Evolutionary conservation across 176 grass and related monocot species (phyloP).

Genomic region (Ensete ventricosum): DNA sequence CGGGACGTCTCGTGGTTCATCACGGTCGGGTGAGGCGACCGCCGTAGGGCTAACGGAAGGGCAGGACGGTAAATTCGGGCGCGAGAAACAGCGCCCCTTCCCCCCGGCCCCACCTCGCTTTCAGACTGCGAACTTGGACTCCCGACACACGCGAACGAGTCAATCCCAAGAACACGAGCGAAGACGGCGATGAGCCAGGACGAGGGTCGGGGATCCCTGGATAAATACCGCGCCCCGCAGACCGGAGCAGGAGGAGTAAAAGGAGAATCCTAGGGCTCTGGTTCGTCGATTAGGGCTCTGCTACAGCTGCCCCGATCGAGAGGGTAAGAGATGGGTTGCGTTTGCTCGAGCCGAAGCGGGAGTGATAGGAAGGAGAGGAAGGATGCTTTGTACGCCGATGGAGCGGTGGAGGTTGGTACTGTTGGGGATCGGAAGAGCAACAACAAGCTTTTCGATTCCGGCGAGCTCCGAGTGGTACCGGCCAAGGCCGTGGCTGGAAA

Average conservation of each 20-base stretch:
- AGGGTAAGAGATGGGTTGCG: slow-evolving; percentile 45
- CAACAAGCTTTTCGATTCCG: slow-evolving; percentile 37
- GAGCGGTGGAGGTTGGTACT: slow-evolving; percentile 9
- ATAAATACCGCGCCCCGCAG: not conserved
- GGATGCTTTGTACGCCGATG: not conserved
- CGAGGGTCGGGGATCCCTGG: not conserved
- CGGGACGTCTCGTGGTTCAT: too few species aligned
- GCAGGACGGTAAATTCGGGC: slow-evolving; percentile 9
- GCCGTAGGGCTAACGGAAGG: slow-evolving; percentile 14
- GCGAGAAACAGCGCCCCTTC: too few species aligned
- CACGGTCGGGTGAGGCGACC: not conserved
- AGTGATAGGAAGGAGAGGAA: not conserved
- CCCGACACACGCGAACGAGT: not conserved
- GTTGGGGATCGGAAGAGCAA: slow-evolving; percentile 19
- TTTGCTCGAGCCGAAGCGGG: slow-evolving; percentile 30
- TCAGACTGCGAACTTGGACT: slow-evolving; percentile 11
- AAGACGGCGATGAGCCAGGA: not conserved
- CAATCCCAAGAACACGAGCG: not conserved
- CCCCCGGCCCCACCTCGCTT: not conserved
- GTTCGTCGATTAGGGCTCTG: slow-evolving; percentile 11
- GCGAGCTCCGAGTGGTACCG: slow-evolving; percentile 51
- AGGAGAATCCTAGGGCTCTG: not conserved
- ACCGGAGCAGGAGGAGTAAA: not conserved
- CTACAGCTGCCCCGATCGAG: not conserved
- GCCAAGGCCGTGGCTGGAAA: slow-evolving; percentile 41